These are phyloP conservation scores for Fraxinus pennsylvanica DNA, from an alignment of 257 asterid species.

Conservation along the genomic window DNA sequence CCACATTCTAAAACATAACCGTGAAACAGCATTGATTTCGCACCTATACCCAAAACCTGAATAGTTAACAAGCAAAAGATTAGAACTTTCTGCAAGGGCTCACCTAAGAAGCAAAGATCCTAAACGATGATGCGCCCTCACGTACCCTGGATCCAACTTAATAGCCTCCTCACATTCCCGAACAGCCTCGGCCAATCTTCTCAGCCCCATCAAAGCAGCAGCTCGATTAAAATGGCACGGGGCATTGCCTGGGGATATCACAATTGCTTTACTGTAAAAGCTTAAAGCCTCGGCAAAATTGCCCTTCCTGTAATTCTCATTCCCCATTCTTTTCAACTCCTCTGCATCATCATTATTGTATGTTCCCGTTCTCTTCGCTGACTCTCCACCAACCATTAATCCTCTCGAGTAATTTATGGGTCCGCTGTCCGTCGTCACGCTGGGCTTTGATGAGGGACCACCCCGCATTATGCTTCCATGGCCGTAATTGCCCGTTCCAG, in stretches of 20 bases:
- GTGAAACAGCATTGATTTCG: constrained; percentile 21
- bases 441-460: constrained; percentile 30
- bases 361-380: constrained; percentile 36
- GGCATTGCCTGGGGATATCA: constrained; percentile 60
- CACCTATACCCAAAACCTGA: neutral
- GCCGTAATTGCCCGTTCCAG: constrained; percentile 63
- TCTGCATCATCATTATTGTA: constrained; percentile 59
- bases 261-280: constrained; percentile 77
- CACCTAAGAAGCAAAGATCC: constrained; percentile 85
- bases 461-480: constrained; percentile 76
- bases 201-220: constrained; percentile 73
- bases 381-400: constrained; percentile 46
- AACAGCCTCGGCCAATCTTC: constrained; percentile 63
- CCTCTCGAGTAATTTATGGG: constrained; percentile 11
- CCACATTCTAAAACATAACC: constrained; percentile 15
- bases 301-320: constrained; percentile 69
- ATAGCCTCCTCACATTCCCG: constrained; percentile 87
- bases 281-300: constrained; percentile 61
- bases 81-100: constrained; percentile 30
- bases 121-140: constrained; percentile 82
- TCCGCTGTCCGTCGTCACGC: neutral
- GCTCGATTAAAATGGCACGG: constrained; percentile 73
- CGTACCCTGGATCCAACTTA: constrained; percentile 79
- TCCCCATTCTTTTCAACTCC: constrained; percentile 79
- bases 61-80: constrained; percentile 23